Percentiles rank a stretch among this genome's conserved stretches.
Evolutionary conservation across 306 rosid species (phyloP).

Genomic region (Notholithocarpus densiflorus): DNA sequence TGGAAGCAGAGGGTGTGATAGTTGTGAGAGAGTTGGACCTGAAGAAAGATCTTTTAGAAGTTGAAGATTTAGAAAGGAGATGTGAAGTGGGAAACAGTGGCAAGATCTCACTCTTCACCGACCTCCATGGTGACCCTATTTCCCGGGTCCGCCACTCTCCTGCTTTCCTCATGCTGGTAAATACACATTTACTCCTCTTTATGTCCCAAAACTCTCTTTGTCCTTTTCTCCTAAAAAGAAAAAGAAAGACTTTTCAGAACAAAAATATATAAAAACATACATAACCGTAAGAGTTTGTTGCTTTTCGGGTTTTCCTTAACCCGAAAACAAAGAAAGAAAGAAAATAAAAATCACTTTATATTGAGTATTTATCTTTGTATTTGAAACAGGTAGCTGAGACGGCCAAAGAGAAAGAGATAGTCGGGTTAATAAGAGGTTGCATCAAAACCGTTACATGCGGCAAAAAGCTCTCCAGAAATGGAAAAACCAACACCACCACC

Average conservation of each 20-base stretch:
- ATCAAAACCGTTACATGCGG: conserved; percentile 90
- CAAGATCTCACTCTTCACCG: conserved; percentile 70
- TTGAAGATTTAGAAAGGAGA: conserved; percentile 69
- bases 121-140: conserved; percentile 89
- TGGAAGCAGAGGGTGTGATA: conserved; percentile 11
- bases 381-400: conserved; percentile 70
- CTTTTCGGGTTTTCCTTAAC: not conserved
- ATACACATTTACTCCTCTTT: not conserved
- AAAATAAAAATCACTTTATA: not conserved
- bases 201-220: not conserved
- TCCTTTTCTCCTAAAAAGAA: not conserved
- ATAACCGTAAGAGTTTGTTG: not conserved
- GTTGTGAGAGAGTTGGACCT: conserved; percentile 58
- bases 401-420: conserved; percentile 56
- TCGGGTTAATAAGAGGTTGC: conserved; percentile 93
- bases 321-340: not conserved
- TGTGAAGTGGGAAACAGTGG: conserved; percentile 86
- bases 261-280: not conserved
- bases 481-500: conserved; percentile 16
- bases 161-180: conserved; percentile 87
- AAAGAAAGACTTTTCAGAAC: not conserved
- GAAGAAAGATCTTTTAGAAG: conserved; percentile 39
- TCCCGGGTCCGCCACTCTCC: conserved; percentile 98
- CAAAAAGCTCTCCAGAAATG: conserved; percentile 46
- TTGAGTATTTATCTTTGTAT: not conserved